Evolutionary conservation across 2,329 filamentous ascomycete species (phyloP), one percentile per base, ranked within the genome.

Genomic region (Colletotrichum euphorbiae): DNA sequence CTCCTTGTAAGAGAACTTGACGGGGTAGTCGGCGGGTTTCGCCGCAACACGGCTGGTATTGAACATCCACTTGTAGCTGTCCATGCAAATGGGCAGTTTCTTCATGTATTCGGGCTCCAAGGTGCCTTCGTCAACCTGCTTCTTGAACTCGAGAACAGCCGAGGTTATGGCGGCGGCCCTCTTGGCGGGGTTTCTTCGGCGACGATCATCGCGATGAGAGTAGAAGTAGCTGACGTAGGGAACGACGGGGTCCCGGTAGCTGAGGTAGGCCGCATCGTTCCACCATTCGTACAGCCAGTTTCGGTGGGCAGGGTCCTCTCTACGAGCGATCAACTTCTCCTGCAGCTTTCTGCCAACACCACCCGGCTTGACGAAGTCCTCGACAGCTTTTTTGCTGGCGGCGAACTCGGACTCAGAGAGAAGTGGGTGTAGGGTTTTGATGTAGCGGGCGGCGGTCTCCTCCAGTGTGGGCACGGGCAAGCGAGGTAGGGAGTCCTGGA

Each of bases 191-290:
- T 98, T 89, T 71, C 94, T 90, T 72, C 95, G 89, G 77, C 90
- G 88, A 73, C 93, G 90, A 81, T 99, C 97, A 80, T 99, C 96
- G 73, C 93, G 90, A 84, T 98, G 95, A 62, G 94, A 98, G 85
- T 99, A 99, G 84, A 99, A 99, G 87, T 99, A 99, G 81, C 93
- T 97, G 76, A 99, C 96, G 78, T 98, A 99, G 70, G 96, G 96
- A 17, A 98, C 93, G 52, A 99, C 93, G 11, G 96, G 96, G 79
- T 98, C 96, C 72, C 95, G 92, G 84, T 98, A 98, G 72, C 83
- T 87, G 72, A 99, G 89, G 82, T 99, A 99, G 67, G 96, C 96
- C 4, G 90, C 89, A 60, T 97, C 89, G 79, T 99, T 98, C 96
- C 96, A 99, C 96, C 96, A 99, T 74, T 99, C 95, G 74, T 91